Conservation (phyloP, 2,329 filamentous ascomycete species). For the Sphaerulina musiva region DNA sequence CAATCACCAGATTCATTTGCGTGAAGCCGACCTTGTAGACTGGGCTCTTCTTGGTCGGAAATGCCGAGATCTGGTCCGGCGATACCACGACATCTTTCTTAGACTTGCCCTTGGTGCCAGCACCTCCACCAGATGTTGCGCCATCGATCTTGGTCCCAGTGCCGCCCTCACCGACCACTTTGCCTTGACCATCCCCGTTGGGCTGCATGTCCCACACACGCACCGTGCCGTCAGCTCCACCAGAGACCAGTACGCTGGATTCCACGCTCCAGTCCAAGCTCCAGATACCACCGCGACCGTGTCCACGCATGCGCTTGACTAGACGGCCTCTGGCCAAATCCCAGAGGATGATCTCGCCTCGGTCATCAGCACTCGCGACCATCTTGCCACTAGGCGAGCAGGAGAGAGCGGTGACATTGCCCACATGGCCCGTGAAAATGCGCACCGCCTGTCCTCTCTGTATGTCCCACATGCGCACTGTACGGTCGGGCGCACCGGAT, state of each 20-base stretch:
- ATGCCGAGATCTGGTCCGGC: constrained; percentile 88
- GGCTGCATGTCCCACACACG: constrained; percentile 85
- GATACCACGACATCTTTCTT: constrained; percentile 84
- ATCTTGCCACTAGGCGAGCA: constrained; percentile 84
- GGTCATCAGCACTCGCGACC: constrained; percentile 81
- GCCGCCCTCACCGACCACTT: constrained; percentile 46
- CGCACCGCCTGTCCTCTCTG: constrained; percentile 79
- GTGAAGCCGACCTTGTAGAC: constrained; percentile 92
- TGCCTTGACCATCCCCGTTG: constrained; percentile 39
- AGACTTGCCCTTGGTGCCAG: constrained; percentile 56
- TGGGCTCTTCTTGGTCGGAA: constrained; percentile 92
- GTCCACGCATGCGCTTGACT: constrained; percentile 88
- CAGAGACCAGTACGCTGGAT: constrained; percentile 81
- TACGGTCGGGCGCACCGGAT: constrained; percentile 69
- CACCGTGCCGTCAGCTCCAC: constrained; percentile 85
- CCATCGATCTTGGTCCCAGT: constrained; percentile 47
- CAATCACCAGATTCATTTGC: constrained; percentile 87
- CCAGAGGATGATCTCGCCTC: constrained; percentile 90
- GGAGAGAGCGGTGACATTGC: constrained; percentile 76
- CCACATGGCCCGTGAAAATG: constrained; percentile 84
- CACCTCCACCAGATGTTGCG: constrained; percentile 22
- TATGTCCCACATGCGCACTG: constrained; percentile 96
- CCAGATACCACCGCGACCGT: constrained; percentile 89
- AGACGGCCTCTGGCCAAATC: constrained; percentile 78
- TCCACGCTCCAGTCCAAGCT: constrained; percentile 90